Evolutionary conservation across 2,329 filamentous ascomycete species (phyloP), one percentile per base, ranked within the genome.

Genomic region (Colletotrichum neosansevieriae): DNA sequence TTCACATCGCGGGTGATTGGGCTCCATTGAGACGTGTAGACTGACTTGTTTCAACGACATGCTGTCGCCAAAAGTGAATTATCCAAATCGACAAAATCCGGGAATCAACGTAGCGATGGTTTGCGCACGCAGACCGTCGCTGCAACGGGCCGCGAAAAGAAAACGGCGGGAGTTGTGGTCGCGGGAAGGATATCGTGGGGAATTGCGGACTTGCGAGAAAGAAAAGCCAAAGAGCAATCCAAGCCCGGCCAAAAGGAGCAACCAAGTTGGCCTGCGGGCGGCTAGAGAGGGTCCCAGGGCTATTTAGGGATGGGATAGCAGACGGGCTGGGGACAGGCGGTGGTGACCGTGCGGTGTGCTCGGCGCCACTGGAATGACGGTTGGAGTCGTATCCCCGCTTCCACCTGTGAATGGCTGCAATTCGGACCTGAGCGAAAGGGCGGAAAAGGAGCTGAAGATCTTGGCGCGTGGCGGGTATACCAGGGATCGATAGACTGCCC

Each of bases 11-110:
- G 38, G 10, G 29, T 57, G 59, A 13, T 38, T 42, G 13, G 38
- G 51, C 29, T 51, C 17, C 36, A 13, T 58, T 42, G 13, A 38
- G n/a, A 61, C 12, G 53, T 17, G 60, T 47, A 53, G 32, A 76
- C 80, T 70, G 79, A 89, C 87, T 81, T 88, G 86, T 81, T 89
- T 89, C 74, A 89, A 79, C 72, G 87, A 88, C 87, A 89, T 89
- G 74, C 71, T 77, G 77, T 47, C 34, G 38, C 64, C 21, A 36
- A 57, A 24, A 15, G 21, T 34, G 24, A 36, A 15, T 49, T 57
- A 60, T 56, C 0, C 49, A 15, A 45, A 44, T 38, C 21, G 21
- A 34, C 15, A 50, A 56, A 24, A 58, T 12, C 15, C 53, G 13
- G 10, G 44, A 49, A n/a, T 34, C 54, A 9, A 36, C 11, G 13